Evolutionary conservation across 2,329 filamentous ascomycete species (phyloP).

Genomic region (Coniochaeta sp.): DNA sequence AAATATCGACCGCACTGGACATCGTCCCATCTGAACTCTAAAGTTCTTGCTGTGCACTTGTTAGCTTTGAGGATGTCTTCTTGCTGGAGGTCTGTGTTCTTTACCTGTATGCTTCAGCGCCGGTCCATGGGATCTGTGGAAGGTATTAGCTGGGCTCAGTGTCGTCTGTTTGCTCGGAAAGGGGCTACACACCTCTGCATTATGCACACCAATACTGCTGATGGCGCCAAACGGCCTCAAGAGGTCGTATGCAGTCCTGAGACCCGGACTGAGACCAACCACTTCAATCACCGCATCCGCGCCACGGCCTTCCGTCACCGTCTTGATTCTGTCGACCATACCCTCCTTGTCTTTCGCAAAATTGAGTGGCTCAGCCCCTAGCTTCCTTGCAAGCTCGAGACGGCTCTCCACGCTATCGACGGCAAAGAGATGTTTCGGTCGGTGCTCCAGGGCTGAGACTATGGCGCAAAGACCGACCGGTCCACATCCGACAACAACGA

Average conservation of each 20-base stretch:
- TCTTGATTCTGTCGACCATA: conserved; percentile 61
- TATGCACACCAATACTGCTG: conserved; percentile 70
- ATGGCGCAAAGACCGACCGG: conserved; percentile 80
- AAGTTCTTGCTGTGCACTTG: conserved; percentile 54
- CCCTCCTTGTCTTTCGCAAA: conserved; percentile 60
- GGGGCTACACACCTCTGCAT: conserved; percentile 48
- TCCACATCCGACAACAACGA: conserved; percentile 79
- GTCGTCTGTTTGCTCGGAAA: background rate
- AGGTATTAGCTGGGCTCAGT: conserved; percentile 12
- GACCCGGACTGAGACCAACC: conserved; percentile 60
- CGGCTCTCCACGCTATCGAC: conserved; percentile 72
- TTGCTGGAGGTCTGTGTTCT: conserved; percentile 11
- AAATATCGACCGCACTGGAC: conserved; percentile 66
- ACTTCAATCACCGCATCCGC: conserved; percentile 81
- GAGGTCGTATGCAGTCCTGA: conserved; percentile 64
- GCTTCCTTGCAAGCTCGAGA: conserved; percentile 60
- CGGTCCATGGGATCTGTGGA: conserved; percentile 57
- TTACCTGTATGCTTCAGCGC: conserved; percentile 54
- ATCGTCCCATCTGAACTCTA: conserved; percentile 67
- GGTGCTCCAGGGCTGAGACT: conserved; percentile 66
- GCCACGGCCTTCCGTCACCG: conserved; percentile 70
- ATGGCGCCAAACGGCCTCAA: conserved; percentile 67
- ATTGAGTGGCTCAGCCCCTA: conserved; percentile 80
- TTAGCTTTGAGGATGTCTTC: conserved; percentile 10
- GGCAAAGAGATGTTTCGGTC: conserved; percentile 69